Evolutionary conservation across 768 basidiomycete genomes (phyloP).

Genomic region (Exidia glandulosa): DNA sequence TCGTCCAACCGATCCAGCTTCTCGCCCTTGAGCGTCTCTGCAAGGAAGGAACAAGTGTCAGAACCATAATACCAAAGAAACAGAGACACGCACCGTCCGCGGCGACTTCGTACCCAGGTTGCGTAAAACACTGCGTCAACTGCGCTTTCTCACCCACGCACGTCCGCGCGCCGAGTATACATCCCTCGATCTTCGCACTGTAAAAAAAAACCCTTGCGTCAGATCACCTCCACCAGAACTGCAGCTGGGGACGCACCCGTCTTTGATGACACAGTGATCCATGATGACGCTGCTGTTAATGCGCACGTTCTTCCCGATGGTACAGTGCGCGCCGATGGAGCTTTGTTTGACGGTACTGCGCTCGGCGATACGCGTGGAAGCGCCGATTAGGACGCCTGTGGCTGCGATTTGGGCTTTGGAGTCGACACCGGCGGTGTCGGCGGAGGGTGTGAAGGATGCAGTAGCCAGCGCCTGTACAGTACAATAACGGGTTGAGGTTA

Average conservation of each 20-base stretch:
- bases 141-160: constrained; percentile 62
- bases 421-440: constrained; percentile 35
- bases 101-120: constrained; percentile 65
- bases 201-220: not conserved
- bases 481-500: no score
- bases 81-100: constrained; percentile 37
- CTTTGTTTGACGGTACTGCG: constrained; percentile 70
- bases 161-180: constrained; percentile 64
- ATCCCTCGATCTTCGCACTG: constrained; percentile 69
- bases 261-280: constrained; percentile 81
- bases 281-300: constrained; percentile 73
- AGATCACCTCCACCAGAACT: not conserved
- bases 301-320: constrained; percentile 76
- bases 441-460: not conserved
- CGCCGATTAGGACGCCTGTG: constrained; percentile 73
- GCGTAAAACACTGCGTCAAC: constrained; percentile 56
- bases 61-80: not conserved
- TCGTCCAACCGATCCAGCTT: constrained; percentile 33
- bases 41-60: not conserved
- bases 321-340: constrained; percentile 71
- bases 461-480: no score
- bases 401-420: constrained; percentile 71
- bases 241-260: constrained; percentile 47
- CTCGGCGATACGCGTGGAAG: constrained; percentile 74
- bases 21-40: constrained; percentile 47